Conservation (phyloP, 805 yeast genomes). For the Starmerella bombicola region DNA sequence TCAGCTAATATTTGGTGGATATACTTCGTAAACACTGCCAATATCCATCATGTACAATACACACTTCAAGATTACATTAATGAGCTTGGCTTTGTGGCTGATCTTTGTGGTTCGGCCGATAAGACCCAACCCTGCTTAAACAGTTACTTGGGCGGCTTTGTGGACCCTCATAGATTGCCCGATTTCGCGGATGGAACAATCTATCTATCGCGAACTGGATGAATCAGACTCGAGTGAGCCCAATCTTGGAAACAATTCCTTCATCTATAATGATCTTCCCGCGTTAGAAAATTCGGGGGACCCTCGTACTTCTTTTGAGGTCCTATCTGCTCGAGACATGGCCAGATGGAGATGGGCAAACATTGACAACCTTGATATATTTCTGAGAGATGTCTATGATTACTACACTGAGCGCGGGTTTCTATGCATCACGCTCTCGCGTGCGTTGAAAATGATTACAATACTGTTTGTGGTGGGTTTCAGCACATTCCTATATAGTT, state of each 20-base stretch:
- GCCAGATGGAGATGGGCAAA: conserved; percentile 97
- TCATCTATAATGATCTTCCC: background rate
- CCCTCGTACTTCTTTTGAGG: background rate
- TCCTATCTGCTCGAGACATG: conserved; percentile 50
- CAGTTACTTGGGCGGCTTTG: too few relatives aligned
- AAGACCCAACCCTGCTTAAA: too few relatives aligned
- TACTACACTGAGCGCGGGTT: conserved; percentile 82
- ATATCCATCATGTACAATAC: too few relatives aligned
- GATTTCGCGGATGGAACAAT: conserved; percentile 15
- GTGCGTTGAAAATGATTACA: conserved; percentile 55
- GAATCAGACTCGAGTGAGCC: conserved; percentile 1
- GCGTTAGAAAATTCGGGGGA: background rate
- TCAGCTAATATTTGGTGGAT: too few relatives aligned
- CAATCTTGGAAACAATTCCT: background rate
- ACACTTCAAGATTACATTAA: too few relatives aligned
- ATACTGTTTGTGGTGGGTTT: conserved; percentile 68
- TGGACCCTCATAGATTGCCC: too few relatives aligned
- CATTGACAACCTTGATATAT: conserved; percentile 78
- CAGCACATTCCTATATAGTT: conserved; percentile 66
- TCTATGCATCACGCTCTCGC: conserved; percentile 57
- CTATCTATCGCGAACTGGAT: conserved; percentile 13
- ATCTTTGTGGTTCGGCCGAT: too few relatives aligned
- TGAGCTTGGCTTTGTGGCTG: too few relatives aligned
- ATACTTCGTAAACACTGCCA: too few relatives aligned
- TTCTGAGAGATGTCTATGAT: conserved; percentile 65